phyloP scores from a whole-genome alignment of 257 asterid genomes.

The Solanum commersonii region DNA sequence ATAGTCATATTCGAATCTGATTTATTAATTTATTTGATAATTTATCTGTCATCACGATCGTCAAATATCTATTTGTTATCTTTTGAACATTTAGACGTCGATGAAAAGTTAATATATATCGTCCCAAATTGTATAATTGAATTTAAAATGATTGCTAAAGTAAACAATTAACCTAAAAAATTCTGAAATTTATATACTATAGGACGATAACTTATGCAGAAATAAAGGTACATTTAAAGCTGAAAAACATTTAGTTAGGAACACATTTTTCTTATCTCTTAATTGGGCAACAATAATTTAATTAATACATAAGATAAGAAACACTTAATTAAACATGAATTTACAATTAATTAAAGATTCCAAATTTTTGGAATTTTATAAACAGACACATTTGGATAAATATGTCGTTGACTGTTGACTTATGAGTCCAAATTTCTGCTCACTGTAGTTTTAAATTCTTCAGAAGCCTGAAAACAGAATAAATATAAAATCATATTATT shows the following conservation, averaged over 20 bases:
- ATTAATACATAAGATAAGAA: background rate
- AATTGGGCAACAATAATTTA: background rate
- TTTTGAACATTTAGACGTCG: background rate
- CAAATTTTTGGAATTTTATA: background rate
- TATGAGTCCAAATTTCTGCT: background rate
- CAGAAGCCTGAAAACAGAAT: slow-evolving; percentile 34
- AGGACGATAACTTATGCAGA: background rate
- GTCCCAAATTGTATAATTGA: background rate
- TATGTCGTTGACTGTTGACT: background rate
- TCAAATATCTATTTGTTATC: too few relatives aligned
- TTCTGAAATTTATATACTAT: background rate
- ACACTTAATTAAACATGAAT: background rate
- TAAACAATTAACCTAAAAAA: background rate
- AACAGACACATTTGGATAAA: background rate
- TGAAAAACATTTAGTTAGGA: background rate
- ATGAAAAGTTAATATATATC: background rate
- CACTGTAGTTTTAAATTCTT: slow-evolving; percentile 57
- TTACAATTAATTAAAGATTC: background rate
- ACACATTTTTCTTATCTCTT: background rate
- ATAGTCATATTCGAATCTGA: background rate
- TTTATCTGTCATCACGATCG: too few relatives aligned
- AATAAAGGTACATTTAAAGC: background rate
- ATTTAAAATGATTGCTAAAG: background rate
- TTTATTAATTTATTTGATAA: too few relatives aligned
- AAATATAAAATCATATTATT: background rate